Evolutionary conservation across 305 asterid species (phyloP), one percentile per base, ranked within the genome.

Genomic region (Solanum hybrid): DNA sequence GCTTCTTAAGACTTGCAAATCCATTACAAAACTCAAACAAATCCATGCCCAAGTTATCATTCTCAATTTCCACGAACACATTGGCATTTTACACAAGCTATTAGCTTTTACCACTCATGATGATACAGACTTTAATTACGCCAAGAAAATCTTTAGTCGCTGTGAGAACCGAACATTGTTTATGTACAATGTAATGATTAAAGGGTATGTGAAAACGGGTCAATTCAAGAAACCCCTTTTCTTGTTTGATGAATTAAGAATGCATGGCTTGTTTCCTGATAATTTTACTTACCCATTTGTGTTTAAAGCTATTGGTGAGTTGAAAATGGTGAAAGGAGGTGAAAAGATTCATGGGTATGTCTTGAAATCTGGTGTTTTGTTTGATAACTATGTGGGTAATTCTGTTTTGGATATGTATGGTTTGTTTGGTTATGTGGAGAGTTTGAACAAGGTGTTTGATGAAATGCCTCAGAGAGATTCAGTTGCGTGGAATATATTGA

Each of bases 281-380:
- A 95, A 92, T 88, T 97, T 93, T 57, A 96, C 99, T 3, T 96
- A 94, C 90, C 98, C 99, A 2, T 97, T 96, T 67, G 95, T 95
- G 90, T 95, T 93, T 78, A 95, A 97, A 92, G 96, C 98, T 8
- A 89, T 94, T 89, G 97, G 93, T 8, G 91, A 95, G 87, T 87
- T 95, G 93, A 92, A 92, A 89, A 57, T 39, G 89, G 92, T 92
- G 80, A 82, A 24, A 9, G 93, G 87, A 29, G 99, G 99, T 90
- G 95, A 94, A 89, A 97, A 93, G 96, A 81, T 96, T 93, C 98
- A 95, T 61, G 99, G 98, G 39, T 92, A 94, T 92, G 98, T 95
- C 46, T 64, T 95, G 90, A 97, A 95, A 91, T 90, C 91, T 90
- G 99, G 98, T 89, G 92, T 82, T 90, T 89, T 92, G 46, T 91